Evolutionary conservation across 164 flowering plant genomes (phyloP), one percentile per base, ranked within the genome.

Genomic region (Dillenia turbinata): DNA sequence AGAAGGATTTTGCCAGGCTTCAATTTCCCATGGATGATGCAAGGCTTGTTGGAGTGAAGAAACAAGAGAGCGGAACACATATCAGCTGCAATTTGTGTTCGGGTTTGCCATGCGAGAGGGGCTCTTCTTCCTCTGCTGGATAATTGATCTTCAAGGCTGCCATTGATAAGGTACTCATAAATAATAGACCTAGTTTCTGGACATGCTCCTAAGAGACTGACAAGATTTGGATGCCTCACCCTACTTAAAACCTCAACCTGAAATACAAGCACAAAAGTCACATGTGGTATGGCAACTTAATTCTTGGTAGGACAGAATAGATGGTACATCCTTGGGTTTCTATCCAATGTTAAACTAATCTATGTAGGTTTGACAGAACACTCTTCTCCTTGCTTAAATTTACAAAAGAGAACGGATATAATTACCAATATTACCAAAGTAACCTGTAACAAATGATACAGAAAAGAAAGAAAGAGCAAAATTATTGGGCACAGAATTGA

Each of bases 181-280:
- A 85, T 69, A 12, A 89, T 77, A 12, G 85, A 73, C 63, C 81
- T 60, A 8, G 80, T 73, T 62, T 87, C 92, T 44, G 79, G 78
- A 64, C 92, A 89, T 26, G 69, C 63, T 51, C 92, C 96, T 26
- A 89, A 59, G 2, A 87, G 71, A 2, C 78, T 73, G 4, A 78
- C 75, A 62, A 89, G 70, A 75, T 87, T 76, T 65, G 92, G 92
- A 79, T 89, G 92, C 71, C 90, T 78, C 67, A 87, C 76, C 69
- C 79, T 78, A 56, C 84, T 79, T 63, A 85, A 54, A 65, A 77
- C 51, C 73, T 81, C 90, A 12, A 77, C 85, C 96, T 89, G 85
- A 63, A 75, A 70, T 44, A 48, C 59, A 72, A 59, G 9, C 57
- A 44, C 12, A 64, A 47, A 52, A 13, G 12, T 40, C n/a, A 60